phyloP scores from a whole-genome alignment of 345 rosid genomes.

The Balakata baccata region DNA sequence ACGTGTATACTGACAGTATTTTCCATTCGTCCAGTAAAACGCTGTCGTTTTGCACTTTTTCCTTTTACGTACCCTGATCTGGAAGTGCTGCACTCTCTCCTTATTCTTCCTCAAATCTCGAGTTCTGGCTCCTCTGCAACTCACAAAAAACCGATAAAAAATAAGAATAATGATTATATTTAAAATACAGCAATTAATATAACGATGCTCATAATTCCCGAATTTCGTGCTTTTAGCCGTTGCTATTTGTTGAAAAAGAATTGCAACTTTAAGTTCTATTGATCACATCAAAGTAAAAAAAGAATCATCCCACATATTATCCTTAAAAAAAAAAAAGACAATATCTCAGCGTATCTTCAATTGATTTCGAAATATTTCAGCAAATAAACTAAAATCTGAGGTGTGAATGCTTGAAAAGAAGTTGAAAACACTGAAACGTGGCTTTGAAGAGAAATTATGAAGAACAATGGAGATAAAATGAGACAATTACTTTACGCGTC shows the following conservation, averaged over 20 bases:
- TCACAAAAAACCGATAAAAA: neutral
- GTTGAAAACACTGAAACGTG: constrained; percentile 4
- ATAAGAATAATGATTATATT: neutral
- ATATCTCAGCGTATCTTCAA: neutral
- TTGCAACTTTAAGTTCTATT: constrained; percentile 15
- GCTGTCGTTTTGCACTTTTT: constrained; percentile 15
- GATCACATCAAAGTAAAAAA: neutral
- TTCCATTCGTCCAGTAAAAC: constrained; percentile 10
- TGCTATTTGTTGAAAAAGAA: neutral
- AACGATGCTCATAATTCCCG: constrained; percentile 12
- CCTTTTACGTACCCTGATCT: constrained; percentile 30
- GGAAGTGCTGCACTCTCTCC: neutral
- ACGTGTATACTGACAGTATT: neutral
- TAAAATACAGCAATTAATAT: neutral
- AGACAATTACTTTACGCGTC: constrained; percentile 33
- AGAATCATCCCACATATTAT: neutral
- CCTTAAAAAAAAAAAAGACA: no score
- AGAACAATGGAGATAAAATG: no score
- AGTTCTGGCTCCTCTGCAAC: constrained; percentile 27
- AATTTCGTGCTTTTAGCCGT: constrained; percentile 28
- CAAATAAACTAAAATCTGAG: neutral
- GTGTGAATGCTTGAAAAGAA: neutral
- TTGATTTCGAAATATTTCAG: neutral
- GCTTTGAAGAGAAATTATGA: constrained; percentile 1
- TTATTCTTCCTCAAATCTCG: constrained; percentile 21